These are phyloP conservation scores for Aspergillus brasiliensis DNA, from an alignment of 2,329 filamentous ascomycete genomes.

Conservation along the genomic window DNA sequence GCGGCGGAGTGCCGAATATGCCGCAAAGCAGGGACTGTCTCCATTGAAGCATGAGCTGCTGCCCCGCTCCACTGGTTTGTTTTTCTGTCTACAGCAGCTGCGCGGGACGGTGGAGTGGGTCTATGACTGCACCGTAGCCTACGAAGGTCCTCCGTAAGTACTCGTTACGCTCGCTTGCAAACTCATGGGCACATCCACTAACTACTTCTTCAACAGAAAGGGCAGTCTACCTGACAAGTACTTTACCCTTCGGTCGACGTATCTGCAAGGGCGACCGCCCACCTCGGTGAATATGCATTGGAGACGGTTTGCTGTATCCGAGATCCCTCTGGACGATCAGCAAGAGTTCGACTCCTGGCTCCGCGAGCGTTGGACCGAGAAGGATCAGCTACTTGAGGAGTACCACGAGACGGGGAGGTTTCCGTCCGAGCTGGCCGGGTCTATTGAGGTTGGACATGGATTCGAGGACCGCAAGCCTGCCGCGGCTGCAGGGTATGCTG, in stretches of 20 bases:
- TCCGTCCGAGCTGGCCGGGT: conserved; percentile 65
- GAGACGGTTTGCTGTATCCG: conserved; percentile 77
- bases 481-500: conserved; percentile 44
- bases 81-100: conserved; percentile 63
- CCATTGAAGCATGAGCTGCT: conserved; percentile 63
- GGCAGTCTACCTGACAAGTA: conserved; percentile 86
- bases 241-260: conserved; percentile 84
- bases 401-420: conserved; percentile 78
- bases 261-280: conserved; percentile 83
- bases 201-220: conserved; percentile 52
- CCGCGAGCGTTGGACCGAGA: conserved; percentile 83
- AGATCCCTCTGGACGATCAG: conserved; percentile 76
- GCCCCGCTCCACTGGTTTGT: conserved; percentile 62
- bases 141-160: conserved; percentile 88
- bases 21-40: conserved; percentile 58
- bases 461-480: conserved; percentile 32
- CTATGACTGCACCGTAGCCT: conserved; percentile 85
- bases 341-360: conserved; percentile 83
- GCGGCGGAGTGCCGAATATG: conserved; percentile 59
- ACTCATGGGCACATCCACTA: conserved; percentile 3
- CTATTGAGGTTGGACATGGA: conserved; percentile 49
- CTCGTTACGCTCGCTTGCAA: neutral
- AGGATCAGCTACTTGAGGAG: conserved; percentile 83
- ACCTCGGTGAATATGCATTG: conserved; percentile 98
- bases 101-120: conserved; percentile 63